Evolutionary conservation across 495 filamentous ascomycete genomes (phyloP), one percentile per base, ranked within the genome.

Genomic region (Antarctomyces pellizariae): DNA sequence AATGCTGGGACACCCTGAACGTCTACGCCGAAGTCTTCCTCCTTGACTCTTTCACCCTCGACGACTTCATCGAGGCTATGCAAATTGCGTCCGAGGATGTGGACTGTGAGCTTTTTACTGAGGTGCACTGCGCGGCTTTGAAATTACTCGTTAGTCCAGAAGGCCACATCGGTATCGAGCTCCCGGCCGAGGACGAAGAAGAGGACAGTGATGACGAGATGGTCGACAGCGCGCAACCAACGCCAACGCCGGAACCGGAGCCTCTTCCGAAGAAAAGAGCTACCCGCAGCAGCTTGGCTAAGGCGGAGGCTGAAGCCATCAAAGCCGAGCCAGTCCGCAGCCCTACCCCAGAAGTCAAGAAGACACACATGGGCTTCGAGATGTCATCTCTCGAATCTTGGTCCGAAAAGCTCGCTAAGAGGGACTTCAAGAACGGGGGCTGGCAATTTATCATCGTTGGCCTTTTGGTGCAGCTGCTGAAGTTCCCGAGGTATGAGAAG

Each of bases 41-140:
- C 36, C 58, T 97, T 13, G 86, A 97, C 44, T 93, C 84, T 0
- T 97, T 95, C 41, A 95, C 84, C 0, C 84, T 97, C 39, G 86
- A 97, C 42, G 89, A 97, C 49, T 95, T 77, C 40, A 49, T 91
- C 11, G 77, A 93, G 40, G 75, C 84, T 3, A 67, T 97, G 57
- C 60, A 70, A 25, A 73, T 86, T 30, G 62, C 69, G 0, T 77
- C 69, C 0, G 64, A 74, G 6, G 75, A 80, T 16, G 54, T 69
- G 1, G 71, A 79, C 13, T 92, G 89, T 28, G 71, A 93, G 43
- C 57, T 97, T 0, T 75, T 92, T 37, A 69, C 72, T 14, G 86
- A 97, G 43, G 64, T 84, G 0, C 83, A 95, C 45, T 97, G 86
- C 44, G 68, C 89, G 0, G 64, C 91, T 2, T 51, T 97, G 24